Base-by-base conservation (phyloP, 1,139 yeast species). In the Pichia norvegensis region DNA sequence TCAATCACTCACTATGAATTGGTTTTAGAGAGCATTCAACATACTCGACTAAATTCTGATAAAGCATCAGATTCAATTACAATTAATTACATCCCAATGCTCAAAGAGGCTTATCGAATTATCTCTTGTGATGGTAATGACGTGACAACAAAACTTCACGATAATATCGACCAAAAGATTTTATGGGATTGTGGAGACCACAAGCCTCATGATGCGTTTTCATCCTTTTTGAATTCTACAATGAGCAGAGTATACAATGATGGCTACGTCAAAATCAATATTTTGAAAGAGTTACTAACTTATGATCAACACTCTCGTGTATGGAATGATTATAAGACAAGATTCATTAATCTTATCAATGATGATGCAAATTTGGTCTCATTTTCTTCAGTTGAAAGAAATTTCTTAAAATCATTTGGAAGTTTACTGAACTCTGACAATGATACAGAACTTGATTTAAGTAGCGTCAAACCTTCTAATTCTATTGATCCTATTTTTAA, bases 151-250 rank as follows among this genome's bases (percentile, higher is more conserved):
- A 51, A 46, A n/a, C 33, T 62, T 21, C 56, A 55, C 39, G 81
- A 78, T 55, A 77, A 78, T 53, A 64, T 82, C 52, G 84, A 79
- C 55, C 57, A 60, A 38, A 62, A 58, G 9, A 68, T 70, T 2
- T 67, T 72, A 33, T 76, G 79, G 78, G 71, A 72, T 46, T 63
- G 69, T 54, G 76, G 73, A 19, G 57, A 61, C 25, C 64, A 61
- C 45, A 62, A 62, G 41, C 51, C 44, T 14, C 47, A 52, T 5
- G 44, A 49, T n/a, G 23, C 38, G 20, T 29, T 42, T 2, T 33
- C 36, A n/a, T 29, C 36, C 10, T 19, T 42, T 8, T 8, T 48
- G 13, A 38, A 38, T 6, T 40, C 45, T 10, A 21, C n/a, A 7
- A 33, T 45, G 23, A 43, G 41, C 40, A 16, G 35, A 29, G 13